Percentiles rank a stretch among this genome's conserved stretches.
phyloP scores from a whole-genome alignment of 495 filamentous ascomycete species.

The Aspergillus kassunensis region DNA sequence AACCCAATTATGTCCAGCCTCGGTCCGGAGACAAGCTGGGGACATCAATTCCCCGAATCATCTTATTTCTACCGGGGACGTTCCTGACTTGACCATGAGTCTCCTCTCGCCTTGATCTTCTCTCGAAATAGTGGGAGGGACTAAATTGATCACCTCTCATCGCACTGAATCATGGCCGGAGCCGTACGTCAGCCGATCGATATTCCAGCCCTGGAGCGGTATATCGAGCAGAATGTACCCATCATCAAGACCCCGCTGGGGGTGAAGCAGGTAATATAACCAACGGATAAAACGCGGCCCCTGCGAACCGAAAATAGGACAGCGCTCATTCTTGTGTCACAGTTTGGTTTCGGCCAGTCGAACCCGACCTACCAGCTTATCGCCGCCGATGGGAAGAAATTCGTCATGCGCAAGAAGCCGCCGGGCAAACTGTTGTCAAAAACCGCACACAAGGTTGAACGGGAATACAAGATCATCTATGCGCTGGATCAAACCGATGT shows the following conservation, averaged over 20 bases:
- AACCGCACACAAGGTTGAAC: conserved; percentile 92
- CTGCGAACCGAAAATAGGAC: background rate
- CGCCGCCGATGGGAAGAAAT: conserved; percentile 59
- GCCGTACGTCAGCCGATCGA: conserved; percentile 85
- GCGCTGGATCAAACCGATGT: conserved; percentile 77
- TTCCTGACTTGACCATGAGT: conserved; percentile 1
- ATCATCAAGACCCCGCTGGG: conserved; percentile 76
- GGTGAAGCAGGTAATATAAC: conserved; percentile 71
- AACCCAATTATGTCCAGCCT: conserved; percentile 18
- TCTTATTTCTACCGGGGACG: conserved; percentile 8
- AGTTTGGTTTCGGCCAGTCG: conserved; percentile 96
- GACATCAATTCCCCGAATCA: background rate
- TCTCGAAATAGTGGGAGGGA: conserved; percentile 53
- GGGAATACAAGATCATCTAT: conserved; percentile 86
- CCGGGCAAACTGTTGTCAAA: conserved; percentile 86
- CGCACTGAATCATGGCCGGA: conserved; percentile 68
- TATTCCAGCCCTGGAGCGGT: conserved; percentile 68
- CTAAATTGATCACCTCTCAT: background rate
- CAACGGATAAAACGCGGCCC: background rate
- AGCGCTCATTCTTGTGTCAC: conserved; percentile 7
- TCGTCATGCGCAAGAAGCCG: conserved; percentile 93
- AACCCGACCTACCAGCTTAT: conserved; percentile 94
- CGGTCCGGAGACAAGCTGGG: conserved; percentile 21
- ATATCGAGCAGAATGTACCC: conserved; percentile 70
- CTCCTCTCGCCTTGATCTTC: conserved; percentile 22